phyloP scores from a whole-genome alignment of 345 rosid genomes.

The Arabidopsis arenosa region DNA sequence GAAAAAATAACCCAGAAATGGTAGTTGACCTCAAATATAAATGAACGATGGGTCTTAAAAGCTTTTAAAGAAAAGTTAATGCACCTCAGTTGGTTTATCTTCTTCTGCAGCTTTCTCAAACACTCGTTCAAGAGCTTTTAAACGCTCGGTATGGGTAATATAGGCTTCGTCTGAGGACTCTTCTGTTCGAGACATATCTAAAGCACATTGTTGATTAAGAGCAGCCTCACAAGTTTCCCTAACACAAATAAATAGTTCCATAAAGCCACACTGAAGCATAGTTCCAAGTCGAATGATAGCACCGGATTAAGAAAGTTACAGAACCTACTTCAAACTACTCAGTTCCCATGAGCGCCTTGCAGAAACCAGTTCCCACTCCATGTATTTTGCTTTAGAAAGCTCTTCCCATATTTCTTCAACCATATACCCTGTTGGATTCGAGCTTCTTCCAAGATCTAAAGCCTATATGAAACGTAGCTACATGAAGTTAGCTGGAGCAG shows the following conservation, averaged over 20 bases:
- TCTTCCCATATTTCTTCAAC: conserved; percentile 93
- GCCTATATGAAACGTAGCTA: conserved; percentile 52
- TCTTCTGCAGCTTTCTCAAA: conserved; percentile 72
- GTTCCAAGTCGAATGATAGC: neutral
- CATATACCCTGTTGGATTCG: conserved; percentile 66
- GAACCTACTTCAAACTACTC: conserved; percentile 81
- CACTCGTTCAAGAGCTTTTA: conserved; percentile 62
- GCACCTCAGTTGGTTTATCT: conserved; percentile 71
- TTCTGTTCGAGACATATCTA: conserved; percentile 59
- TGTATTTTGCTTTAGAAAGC: conserved; percentile 83
- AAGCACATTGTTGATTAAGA: conserved; percentile 64
- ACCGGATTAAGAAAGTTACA: conserved; percentile 19
- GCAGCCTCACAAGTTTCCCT: conserved; percentile 88
- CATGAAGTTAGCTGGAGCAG: neutral
- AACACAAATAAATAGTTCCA: conserved; percentile 36
- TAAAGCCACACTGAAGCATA: conserved; percentile 2
- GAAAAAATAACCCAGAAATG: conserved; percentile 17
- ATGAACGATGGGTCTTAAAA: neutral
- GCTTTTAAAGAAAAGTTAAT: neutral
- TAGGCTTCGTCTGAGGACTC: conserved; percentile 56
- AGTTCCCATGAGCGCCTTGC: conserved; percentile 73
- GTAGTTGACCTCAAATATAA: neutral
- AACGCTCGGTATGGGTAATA: conserved; percentile 47
- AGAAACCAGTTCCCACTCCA: conserved; percentile 77
- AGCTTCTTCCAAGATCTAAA: conserved; percentile 82